Base-by-base conservation (phyloP, 2,329 filamentous ascomycete genomes). In the Ophiocordyceps camponoti-saundersi region DNA sequence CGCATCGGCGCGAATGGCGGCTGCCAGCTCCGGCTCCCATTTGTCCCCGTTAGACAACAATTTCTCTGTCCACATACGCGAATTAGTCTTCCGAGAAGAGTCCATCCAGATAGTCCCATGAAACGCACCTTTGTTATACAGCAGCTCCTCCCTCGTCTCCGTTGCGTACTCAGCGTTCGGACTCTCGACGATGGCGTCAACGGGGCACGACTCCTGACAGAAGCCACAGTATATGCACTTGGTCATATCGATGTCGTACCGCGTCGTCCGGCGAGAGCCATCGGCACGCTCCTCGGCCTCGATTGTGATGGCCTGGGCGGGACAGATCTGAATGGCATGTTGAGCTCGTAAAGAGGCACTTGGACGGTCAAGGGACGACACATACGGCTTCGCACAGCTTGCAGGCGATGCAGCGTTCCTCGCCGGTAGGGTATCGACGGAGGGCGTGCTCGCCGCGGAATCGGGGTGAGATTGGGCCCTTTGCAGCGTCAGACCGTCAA, bases 181-280 rank as follows among this genome's bases (percentile, higher is more conserved):
- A 44, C 70, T 75, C 65, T 79, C 75, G 48, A 79, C 75, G 55
- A 77, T 98, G 50, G 92, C 92, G 68, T 98, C 92, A 47, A 98
- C 92, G 42, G 92, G 92, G 71, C 92, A 98, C 54, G 86, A 94
- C 73, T 98, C 92, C 72, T 95, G 90, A 78, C 92, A 96, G 72
- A 94, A 93, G 46, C 92, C 92, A 66, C 92, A 96, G 79, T 96
- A 98, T 68, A 98, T 98, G 72, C 92, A 98, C 77, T 98, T 98
- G 61, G 92, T 96, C 92, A 98, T 98, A 70, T 98, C 92, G 62
- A 98, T 95, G 65, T 98, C 92, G 70, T 98, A 98, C 63, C 90
- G 81, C 50, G 90, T 95, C 46, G 92, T 98, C 62, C 92, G 80
- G 67, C 92, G 81, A 61, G 86, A 93, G 53, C 92, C 92, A 60